Conservation (phyloP, 1,284 basidiomycete species). For the Ganoderma lucidum region DNA sequence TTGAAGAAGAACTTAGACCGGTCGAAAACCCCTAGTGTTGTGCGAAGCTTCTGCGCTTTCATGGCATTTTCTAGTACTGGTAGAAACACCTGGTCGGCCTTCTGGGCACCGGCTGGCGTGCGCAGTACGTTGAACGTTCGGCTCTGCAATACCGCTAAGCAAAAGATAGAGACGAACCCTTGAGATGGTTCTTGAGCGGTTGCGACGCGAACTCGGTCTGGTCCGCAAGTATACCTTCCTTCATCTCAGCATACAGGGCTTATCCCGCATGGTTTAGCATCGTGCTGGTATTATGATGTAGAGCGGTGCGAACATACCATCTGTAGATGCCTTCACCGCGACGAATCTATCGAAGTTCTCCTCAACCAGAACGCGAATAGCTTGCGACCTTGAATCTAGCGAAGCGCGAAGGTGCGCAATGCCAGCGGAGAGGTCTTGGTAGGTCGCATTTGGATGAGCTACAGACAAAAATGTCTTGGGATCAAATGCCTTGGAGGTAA, state of each 20-base stretch:
- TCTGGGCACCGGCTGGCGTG: slow-evolving; percentile 77
- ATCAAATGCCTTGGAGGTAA: slow-evolving; percentile 95
- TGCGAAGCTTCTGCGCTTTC: slow-evolving; percentile 93
- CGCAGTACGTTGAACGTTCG: background rate
- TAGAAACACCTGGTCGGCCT: slow-evolving; percentile 95
- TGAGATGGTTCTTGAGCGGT: slow-evolving; percentile 84
- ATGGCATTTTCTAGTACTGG: slow-evolving; percentile 96
- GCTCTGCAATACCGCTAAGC: background rate
- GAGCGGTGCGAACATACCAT: slow-evolving; percentile 64
- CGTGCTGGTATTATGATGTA: background rate
- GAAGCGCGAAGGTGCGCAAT: slow-evolving; percentile 77
- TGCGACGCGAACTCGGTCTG: slow-evolving; percentile 86
- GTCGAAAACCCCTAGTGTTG: slow-evolving; percentile 95
- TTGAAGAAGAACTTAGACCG: slow-evolving; percentile 99
- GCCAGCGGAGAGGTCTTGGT: slow-evolving; percentile 86
- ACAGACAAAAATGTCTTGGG: slow-evolving; percentile 93
- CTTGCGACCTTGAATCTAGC: slow-evolving; percentile 91
- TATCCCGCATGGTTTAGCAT: background rate
- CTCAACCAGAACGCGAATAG: slow-evolving; percentile 93
- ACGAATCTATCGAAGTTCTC: slow-evolving; percentile 99
- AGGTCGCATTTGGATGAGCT: slow-evolving; percentile 96
- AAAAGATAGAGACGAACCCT: slow-evolving; percentile 61
- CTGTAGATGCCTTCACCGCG: slow-evolving; percentile 95
- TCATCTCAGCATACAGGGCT: slow-evolving; percentile 96
- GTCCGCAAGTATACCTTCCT: slow-evolving; percentile 82